Conservation (phyloP, 768 basidiomycete species). For the Russula abietina region DNA sequence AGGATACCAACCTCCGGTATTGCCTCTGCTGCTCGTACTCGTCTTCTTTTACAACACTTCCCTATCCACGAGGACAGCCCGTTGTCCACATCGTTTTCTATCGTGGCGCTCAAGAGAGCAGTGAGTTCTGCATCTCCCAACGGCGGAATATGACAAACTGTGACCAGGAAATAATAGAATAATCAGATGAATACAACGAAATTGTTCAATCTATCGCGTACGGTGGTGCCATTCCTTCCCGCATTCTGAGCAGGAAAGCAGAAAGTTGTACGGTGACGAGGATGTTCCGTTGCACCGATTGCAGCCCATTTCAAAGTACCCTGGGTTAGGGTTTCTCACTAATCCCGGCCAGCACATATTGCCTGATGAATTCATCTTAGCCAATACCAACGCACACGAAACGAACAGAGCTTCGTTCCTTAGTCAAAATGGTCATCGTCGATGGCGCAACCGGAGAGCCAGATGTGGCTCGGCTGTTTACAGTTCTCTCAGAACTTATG, state of each 20-base stretch:
- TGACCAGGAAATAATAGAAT: not conserved
- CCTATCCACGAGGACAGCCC: slow-evolving; percentile 30
- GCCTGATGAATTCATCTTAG: too few relatives aligned
- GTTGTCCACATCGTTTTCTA: slow-evolving; percentile 26
- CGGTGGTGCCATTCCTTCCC: slow-evolving; percentile 35
- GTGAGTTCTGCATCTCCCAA: slow-evolving; percentile 29
- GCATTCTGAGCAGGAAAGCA: slow-evolving; percentile 34
- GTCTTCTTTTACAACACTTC: slow-evolving; percentile 30
- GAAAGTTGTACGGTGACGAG: slow-evolving; percentile 29
- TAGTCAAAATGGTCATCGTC: slow-evolving; percentile 46
- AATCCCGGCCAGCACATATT: not conserved
- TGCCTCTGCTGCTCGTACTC: slow-evolving; percentile 2
- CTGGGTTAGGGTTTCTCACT: slow-evolving; percentile 20
- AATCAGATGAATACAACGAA: not conserved
- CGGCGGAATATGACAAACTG: slow-evolving; percentile 34
- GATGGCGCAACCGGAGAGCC: slow-evolving; percentile 44
- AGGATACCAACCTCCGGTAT: slow-evolving; percentile 12
- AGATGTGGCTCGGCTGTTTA: slow-evolving; percentile 58
- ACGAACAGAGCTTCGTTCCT: not conserved
- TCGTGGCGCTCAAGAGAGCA: slow-evolving; percentile 28
- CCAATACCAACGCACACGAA: not conserved
- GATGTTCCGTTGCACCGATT: slow-evolving; percentile 23
- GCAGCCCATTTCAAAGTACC: slow-evolving; percentile 25
- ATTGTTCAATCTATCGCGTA: slow-evolving; percentile 14
- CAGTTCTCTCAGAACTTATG: slow-evolving; percentile 69